Percentiles rank a stretch among this genome's conserved stretches.
Conservation (phyloP, 768 basidiomycete species). For the Mycena polygramma region DNA sequence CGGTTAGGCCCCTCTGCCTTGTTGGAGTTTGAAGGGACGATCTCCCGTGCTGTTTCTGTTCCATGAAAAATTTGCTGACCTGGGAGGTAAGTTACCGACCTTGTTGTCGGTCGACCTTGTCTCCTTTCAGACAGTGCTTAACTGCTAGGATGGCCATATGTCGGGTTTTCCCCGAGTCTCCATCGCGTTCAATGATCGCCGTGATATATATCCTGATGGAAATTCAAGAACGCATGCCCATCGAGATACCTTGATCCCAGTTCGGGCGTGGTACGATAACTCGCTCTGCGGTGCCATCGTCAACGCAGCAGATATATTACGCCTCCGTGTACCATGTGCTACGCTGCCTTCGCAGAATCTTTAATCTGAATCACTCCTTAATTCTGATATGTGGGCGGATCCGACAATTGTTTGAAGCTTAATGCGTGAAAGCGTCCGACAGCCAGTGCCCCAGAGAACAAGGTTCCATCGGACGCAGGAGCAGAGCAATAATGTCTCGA, state of each 20-base stretch:
- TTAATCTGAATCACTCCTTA: background rate
- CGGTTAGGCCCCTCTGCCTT: background rate
- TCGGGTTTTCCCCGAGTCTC: constrained; percentile 8
- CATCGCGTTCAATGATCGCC: constrained; percentile 13
- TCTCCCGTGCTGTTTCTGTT: background rate
- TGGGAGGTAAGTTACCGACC: background rate
- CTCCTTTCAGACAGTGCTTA: constrained; percentile 2
- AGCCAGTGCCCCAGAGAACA: too few species aligned
- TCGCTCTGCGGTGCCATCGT: background rate
- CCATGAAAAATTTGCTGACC: background rate
- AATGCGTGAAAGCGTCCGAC: background rate
- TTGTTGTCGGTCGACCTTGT: constrained; percentile 1
- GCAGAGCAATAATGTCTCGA: background rate
- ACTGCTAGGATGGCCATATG: background rate
- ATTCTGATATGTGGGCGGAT: background rate
- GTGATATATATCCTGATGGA: constrained; percentile 14
- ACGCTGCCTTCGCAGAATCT: background rate
- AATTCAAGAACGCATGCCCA: background rate
- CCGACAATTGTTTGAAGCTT: background rate
- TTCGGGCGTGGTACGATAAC: background rate
- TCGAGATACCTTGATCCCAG: constrained; percentile 9
- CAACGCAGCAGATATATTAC: background rate
- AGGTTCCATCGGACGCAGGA: background rate
- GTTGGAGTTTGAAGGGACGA: constrained; percentile 10
- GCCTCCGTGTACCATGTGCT: background rate